These are phyloP conservation scores for Cladosporium velox DNA, from an alignment of 2,329 filamentous ascomycete species.

Conservation along the genomic window DNA sequence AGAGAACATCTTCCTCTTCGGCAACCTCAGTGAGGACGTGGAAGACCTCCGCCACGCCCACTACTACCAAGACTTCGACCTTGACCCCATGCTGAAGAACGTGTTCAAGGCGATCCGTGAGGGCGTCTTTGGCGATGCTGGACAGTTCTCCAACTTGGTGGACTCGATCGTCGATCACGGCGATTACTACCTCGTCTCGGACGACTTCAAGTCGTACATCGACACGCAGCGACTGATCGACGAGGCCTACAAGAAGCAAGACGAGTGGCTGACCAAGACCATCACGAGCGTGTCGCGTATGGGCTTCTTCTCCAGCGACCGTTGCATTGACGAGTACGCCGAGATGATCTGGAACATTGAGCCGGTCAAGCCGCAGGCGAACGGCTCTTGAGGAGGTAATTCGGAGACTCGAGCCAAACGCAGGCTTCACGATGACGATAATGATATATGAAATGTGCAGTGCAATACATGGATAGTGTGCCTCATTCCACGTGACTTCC, in stretches of 20 bases:
- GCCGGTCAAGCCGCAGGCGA: constrained; percentile 55
- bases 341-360: constrained; percentile 97
- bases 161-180: constrained; percentile 87
- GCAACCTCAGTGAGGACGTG: constrained; percentile 92
- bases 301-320: constrained; percentile 96
- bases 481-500: background rate
- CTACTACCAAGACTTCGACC: constrained; percentile 74
- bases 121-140: constrained; percentile 76
- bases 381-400: constrained; percentile 11
- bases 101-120: constrained; percentile 83
- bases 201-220: constrained; percentile 95
- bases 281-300: constrained; percentile 88
- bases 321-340: constrained; percentile 96
- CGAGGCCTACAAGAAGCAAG: constrained; percentile 86
- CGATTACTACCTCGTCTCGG: constrained; percentile 96
- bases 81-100: constrained; percentile 74
- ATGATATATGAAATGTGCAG: background rate
- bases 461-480: background rate
- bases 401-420: background rate
- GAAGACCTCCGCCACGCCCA: constrained; percentile 92
- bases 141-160: constrained; percentile 79
- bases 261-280: constrained; percentile 87
- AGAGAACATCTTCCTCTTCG: constrained; percentile 97
- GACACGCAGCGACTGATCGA: constrained; percentile 90
- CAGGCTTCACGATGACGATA: background rate